Evolutionary conservation across 192 early-diverging fungal species (phyloP).

Genomic region (Kappamyces sp.): DNA sequence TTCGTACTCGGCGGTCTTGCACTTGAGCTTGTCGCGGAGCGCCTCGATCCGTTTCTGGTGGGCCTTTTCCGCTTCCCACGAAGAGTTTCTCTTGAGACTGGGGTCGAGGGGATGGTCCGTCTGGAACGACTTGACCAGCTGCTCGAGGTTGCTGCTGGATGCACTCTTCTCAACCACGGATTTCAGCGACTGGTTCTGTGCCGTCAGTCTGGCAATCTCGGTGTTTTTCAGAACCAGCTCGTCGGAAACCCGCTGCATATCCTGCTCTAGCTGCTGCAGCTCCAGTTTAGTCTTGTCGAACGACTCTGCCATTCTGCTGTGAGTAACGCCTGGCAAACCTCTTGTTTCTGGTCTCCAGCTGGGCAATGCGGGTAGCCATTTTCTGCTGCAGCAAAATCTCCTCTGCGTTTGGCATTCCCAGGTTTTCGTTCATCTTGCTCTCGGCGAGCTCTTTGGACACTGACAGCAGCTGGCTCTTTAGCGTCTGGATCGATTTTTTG

Average conservation of each 20-base stretch:
- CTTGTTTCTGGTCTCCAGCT: slow-evolving; percentile 27
- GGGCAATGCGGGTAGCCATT: slow-evolving; percentile 10
- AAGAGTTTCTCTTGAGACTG: slow-evolving; percentile 14
- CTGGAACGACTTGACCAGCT: background rate
- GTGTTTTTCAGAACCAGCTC: slow-evolving; percentile 17
- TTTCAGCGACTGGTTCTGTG: slow-evolving; percentile 14
- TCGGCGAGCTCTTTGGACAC: slow-evolving; percentile 23
- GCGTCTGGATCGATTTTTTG: slow-evolving; percentile 24
- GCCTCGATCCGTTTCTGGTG: slow-evolving; percentile 19
- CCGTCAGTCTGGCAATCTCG: slow-evolving; percentile 12
- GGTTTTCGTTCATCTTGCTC: slow-evolving; percentile 13
- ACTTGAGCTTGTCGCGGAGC: slow-evolving; percentile 26
- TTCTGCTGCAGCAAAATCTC: slow-evolving; percentile 9
- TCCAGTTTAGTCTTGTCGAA: slow-evolving; percentile 15
- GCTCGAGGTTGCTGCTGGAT: slow-evolving; percentile 9
- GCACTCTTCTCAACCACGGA: slow-evolving; percentile 13
- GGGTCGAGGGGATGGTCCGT: too few species aligned
- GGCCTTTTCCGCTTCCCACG: slow-evolving; percentile 36
- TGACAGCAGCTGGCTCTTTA: slow-evolving; percentile 21
- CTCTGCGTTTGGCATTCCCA: slow-evolving; percentile 16
- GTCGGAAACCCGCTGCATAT: slow-evolving; percentile 5
- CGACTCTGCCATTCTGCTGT: background rate
- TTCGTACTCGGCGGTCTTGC: slow-evolving; percentile 17
- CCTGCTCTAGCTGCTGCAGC: slow-evolving; percentile 14
- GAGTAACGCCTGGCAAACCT: slow-evolving; percentile 1